Conservation (phyloP, 2,329 filamentous ascomycete species). For the Cercospora zeae-maydis region DNA sequence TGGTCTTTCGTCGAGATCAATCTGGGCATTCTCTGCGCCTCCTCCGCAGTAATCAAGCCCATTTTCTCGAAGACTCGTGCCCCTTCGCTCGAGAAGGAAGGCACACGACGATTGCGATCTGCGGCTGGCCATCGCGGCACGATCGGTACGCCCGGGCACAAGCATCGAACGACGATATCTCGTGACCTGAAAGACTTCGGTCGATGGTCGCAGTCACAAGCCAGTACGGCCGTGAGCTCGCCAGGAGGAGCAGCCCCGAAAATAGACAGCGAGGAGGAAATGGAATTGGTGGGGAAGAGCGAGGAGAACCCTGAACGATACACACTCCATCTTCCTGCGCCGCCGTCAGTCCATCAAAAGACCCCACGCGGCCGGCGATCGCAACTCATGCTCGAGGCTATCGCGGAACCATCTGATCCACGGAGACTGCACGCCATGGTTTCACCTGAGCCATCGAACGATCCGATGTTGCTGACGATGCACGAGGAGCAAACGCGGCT, state of each 20-base stretch:
- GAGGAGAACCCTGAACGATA: constrained; percentile 9
- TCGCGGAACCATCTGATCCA: constrained; percentile 6
- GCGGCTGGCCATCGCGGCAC: constrained; percentile 8
- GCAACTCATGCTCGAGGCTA: constrained; percentile 1
- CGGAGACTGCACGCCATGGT: constrained; percentile 11
- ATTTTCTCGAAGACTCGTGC: constrained; percentile 21
- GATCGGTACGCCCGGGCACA: constrained; percentile 1
- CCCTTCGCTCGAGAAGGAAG: constrained; percentile 11
- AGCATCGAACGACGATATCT: constrained; percentile 6
- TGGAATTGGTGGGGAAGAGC: constrained; percentile 2
- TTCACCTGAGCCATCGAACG: constrained; percentile 3
- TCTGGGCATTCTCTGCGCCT: constrained; percentile 34
- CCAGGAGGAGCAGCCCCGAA: not conserved
- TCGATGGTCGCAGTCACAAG: constrained; percentile 12
- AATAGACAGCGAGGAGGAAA: constrained; percentile 1
- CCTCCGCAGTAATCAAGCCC: constrained; percentile 27
- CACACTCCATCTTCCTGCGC: constrained; percentile 13
- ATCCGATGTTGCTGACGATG: constrained; percentile 1
- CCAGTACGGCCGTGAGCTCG: not conserved
- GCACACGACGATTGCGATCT: not conserved
- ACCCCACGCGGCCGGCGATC: constrained; percentile 1
- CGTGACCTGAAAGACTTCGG: constrained; percentile 11
- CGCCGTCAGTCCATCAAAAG: constrained; percentile 5
- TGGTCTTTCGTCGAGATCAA: constrained; percentile 38
- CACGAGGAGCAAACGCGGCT: constrained; percentile 3